Percentiles rank a stretch among this genome's conserved stretches.
Evolutionary conservation across 805 yeast species (phyloP).

Genomic region (Candida ortonii): DNA sequence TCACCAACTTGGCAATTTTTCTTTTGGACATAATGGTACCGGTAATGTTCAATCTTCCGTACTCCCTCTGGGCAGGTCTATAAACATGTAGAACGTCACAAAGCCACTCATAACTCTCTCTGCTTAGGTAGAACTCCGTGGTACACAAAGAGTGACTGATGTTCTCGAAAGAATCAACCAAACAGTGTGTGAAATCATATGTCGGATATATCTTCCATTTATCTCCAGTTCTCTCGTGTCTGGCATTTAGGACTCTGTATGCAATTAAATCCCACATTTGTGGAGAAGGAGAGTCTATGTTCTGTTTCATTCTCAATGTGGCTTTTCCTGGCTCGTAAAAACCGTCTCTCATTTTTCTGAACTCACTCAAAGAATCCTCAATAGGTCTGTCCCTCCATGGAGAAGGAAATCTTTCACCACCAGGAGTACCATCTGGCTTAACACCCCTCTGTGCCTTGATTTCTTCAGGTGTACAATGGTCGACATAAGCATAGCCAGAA

Average conservation of each 20-base stretch:
- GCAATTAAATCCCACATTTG: conserved; percentile 99
- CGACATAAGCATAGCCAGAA: conserved; percentile 78
- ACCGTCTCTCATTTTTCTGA: conserved; percentile 91
- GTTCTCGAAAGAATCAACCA: conserved; percentile 96
- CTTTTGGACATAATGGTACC: conserved; percentile 95
- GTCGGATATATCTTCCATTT: conserved; percentile 99
- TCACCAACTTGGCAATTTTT: conserved; percentile 90
- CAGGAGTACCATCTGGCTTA: conserved; percentile 86
- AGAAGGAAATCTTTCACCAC: conserved; percentile 88
- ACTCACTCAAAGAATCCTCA: conserved; percentile 75
- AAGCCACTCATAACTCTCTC: conserved; percentile 98
- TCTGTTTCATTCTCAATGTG: conserved; percentile 95
- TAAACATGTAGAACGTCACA: conserved; percentile 93
- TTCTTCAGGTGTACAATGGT: conserved; percentile 90
- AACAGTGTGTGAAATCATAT: conserved; percentile 97
- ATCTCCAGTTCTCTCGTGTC: conserved; percentile 95
- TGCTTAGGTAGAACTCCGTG: conserved; percentile 85
- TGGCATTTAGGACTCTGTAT: conserved; percentile 86
- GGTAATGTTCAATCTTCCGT: conserved; percentile 91
- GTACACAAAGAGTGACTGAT: conserved; percentile 96
- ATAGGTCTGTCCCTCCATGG: conserved; percentile 66
- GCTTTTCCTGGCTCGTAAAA: conserved; percentile 87
- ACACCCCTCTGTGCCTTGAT: conserved; percentile 89
- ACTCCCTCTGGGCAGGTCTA: conserved; percentile 98
- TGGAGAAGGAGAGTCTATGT: conserved; percentile 83